Evolutionary conservation across 495 filamentous ascomycete species (phyloP), one percentile per base, ranked within the genome.

Genomic region (Hypoxylon perforatum): DNA sequence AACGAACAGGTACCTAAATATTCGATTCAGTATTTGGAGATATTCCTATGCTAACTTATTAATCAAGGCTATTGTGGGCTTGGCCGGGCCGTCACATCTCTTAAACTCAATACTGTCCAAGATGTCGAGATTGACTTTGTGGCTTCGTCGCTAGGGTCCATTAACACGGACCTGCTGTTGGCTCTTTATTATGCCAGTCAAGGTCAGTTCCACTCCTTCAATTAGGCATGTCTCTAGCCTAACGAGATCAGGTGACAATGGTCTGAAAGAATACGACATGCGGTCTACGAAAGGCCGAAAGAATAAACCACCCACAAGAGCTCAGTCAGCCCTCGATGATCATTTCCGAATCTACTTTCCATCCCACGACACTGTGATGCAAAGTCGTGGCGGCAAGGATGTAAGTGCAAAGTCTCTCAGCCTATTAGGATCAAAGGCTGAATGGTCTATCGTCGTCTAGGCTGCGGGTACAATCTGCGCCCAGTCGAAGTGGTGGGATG

Each of bases 321-420:
- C 61, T 15, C 75, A 74, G 18, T 63, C 62, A 3, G 67, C 68
- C 4, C 73, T 93, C 35, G 76, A 79, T 30, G 69, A 83, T 5
- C 76, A 80, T 18, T 86, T 94, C 64, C 85, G 87, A 0, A 82
- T 97, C 3, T 97, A 93, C 71, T 99, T 94, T 66, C 96, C 95
- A 0, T 93, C 91, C 0, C 72, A 83, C 0, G 78, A 90, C 1
- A 96, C 94, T 0, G 91, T 97, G 2, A 61, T 65, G 3, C 63
- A 68, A 6, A 92, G 91, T 46, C 87, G 77, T 35, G 88, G 86
- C 1, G 88, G 88, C 0, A 75, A 78, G 14, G 56, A 81, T 2
- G 81, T 80, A 35, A 71, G 79, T 77, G 35, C 44, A 44, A 22
- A 1, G 15, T 49, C 14, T 46, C 14, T 8, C 9, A 0, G 21